Percentiles rank a stretch among this genome's conserved stretches.
Evolutionary conservation across 225 moss, liverwort and hornwort genomes (phyloP).

Genomic region (Sphagnum tenellum): DNA sequence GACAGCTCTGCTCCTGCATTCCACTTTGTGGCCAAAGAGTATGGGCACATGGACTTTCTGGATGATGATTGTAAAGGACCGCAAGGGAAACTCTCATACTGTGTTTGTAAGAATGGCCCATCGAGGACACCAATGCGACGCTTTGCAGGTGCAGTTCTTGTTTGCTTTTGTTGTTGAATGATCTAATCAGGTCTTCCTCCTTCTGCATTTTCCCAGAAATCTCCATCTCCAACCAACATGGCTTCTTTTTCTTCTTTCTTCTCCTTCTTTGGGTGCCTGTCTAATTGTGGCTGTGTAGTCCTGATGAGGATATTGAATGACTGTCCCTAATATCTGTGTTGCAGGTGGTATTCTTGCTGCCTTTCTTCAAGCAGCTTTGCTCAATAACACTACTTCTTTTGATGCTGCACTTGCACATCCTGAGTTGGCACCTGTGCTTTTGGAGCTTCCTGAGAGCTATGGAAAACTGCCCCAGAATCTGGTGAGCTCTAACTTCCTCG

Average conservation of each 20-base stretch:
- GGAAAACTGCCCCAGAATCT: conserved; percentile 15
- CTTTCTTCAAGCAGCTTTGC: conserved; percentile 32
- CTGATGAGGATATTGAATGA: neutral
- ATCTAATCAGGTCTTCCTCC: no score
- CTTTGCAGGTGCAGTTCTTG: conserved; percentile 31
- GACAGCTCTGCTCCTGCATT: conserved; percentile 50
- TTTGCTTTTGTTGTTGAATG: no score
- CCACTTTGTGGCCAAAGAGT: conserved; percentile 59
- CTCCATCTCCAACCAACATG: no score
- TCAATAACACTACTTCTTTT: conserved; percentile 7
- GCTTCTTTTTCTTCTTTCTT: no score
- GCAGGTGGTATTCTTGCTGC: conserved; percentile 20
- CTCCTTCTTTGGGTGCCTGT: no score
- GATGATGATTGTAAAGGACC: conserved; percentile 41
- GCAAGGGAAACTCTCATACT: conserved; percentile 20
- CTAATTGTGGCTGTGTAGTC: no score
- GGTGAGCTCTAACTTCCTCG: neutral
- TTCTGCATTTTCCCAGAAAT: no score
- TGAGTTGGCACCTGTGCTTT: conserved; percentile 23
- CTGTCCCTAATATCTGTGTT: no score
- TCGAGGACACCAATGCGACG: conserved; percentile 58
- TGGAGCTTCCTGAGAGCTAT: conserved; percentile 32
- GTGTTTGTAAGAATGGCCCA: conserved; percentile 51
- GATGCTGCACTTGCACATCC: conserved; percentile 13
- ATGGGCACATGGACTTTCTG: conserved; percentile 83